These are phyloP conservation scores for Gaeumannomyces sp. DNA, from an alignment of 2,329 filamentous ascomycete genomes.

Conservation along the genomic window DNA sequence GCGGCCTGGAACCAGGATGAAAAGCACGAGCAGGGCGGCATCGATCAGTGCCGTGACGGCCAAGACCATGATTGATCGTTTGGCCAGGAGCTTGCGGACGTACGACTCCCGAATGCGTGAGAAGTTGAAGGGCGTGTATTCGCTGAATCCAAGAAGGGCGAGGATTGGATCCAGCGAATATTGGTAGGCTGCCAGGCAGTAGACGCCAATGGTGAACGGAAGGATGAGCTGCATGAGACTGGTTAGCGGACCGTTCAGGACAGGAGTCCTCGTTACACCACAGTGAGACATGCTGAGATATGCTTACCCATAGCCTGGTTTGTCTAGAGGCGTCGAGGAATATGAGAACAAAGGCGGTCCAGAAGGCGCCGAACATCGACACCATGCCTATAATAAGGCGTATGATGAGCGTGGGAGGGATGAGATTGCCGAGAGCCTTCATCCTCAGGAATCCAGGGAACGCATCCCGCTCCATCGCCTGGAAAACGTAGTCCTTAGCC, in stretches of 20 bases:
- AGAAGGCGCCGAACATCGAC: conserved; percentile 85
- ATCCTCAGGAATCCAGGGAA: conserved; percentile 93
- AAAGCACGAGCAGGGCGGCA: conserved; percentile 77
- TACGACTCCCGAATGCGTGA: conserved; percentile 84
- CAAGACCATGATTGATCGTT: conserved; percentile 76
- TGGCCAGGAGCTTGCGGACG: conserved; percentile 76
- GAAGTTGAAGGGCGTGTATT: conserved; percentile 95
- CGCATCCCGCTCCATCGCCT: conserved; percentile 99
- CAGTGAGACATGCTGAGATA: conserved; percentile 16
- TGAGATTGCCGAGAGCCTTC: conserved; percentile 92
- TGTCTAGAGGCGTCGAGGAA: conserved; percentile 72
- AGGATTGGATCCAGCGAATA: conserved; percentile 92
- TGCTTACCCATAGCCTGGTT: conserved; percentile 77
- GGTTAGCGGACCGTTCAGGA: not conserved
- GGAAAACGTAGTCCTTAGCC: conserved; percentile 98
- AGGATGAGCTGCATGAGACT: conserved; percentile 55
- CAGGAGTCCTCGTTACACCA: too few species aligned
- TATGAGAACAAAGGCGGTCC: conserved; percentile 89
- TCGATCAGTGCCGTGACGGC: conserved; percentile 70
- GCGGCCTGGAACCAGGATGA: conserved; percentile 92
- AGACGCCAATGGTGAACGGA: conserved; percentile 86
- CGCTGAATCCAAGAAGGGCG: conserved; percentile 82
- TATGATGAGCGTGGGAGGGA: conserved; percentile 82
- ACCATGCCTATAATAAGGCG: conserved; percentile 79
- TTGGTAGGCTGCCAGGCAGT: conserved; percentile 84